Base-by-base conservation (phyloP, 768 basidiomycete species). In the Lactifluus piperatus region DNA sequence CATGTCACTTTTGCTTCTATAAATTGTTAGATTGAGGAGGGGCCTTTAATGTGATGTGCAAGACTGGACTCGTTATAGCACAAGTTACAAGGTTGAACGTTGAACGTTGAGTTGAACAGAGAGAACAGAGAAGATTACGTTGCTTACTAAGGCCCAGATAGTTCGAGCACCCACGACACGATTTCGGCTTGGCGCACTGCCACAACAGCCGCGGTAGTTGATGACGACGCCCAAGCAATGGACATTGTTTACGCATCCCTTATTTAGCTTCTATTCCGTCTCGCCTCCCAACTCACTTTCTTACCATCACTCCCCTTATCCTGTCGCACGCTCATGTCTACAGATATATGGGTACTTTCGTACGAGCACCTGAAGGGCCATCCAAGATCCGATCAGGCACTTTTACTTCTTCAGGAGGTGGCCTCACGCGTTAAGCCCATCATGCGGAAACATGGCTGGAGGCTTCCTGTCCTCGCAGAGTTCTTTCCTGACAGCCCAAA, bases 371-470 rank as follows among this genome's bases (percentile, higher is more conserved):
- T 93, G 62, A 86, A 82, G 61, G 80, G 79, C 57, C 78, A 77
- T 66, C 85, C 85, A 39, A 80, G 81, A 65, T 79, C 83, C 45
- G 81, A 87, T 62, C 77, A 80, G 39, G 90, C 91, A 18, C 75
- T 91, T 44, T 69, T 75, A 16, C 75, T 88, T 68, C 77, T 94
- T 37, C 80, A 86, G 64, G 78, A 79, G 62, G 77, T 90, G 30
- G 85, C 86, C 0, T 84, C 85, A 1, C 77, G 91, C 50, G 91
- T 95, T 51, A 94, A 94, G 70, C 94, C 94, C 7, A 92, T 97
- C 64, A 97, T 97, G 94, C 77, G 84, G 57, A 90, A 85, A 64
- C 86, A 86, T 65, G 73, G 73, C 5, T 97, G 94, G 94, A 76
- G 79, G 27, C 75, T 92, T 27, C 86, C 88, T 27, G 77, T 82